Conservation (phyloP, 2,329 filamentous ascomycete species). For the Ustilaginoidea virens region DNA sequence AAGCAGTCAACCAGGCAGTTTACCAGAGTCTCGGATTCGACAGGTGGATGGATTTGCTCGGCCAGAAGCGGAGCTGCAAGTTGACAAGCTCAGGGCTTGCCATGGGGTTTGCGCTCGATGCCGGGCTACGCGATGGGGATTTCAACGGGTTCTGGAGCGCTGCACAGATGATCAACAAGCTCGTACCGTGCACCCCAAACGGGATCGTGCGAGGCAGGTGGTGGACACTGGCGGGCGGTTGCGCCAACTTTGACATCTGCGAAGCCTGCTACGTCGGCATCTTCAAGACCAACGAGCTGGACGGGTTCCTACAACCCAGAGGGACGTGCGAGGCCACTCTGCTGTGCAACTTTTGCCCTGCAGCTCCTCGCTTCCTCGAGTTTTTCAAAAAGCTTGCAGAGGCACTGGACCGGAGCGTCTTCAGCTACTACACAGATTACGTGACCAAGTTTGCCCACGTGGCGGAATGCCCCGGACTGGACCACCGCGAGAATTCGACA, state of each 20-base stretch:
- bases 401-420: constrained; percentile 16
- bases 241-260: constrained; percentile 14
- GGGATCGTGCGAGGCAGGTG: constrained; percentile 17
- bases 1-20: no score
- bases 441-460: constrained; percentile 15
- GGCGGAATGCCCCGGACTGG: constrained; percentile 14
- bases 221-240: constrained; percentile 15
- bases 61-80: constrained; percentile 11
- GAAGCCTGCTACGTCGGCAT: constrained; percentile 18
- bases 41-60: constrained; percentile 9
- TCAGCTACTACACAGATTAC: constrained; percentile 13
- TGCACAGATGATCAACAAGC: constrained; percentile 8
- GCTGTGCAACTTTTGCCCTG: constrained; percentile 16
- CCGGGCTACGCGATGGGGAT: constrained; percentile 11
- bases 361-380: constrained; percentile 10
- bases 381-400: constrained; percentile 14
- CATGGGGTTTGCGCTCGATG: constrained; percentile 11
- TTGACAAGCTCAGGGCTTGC: constrained; percentile 10
- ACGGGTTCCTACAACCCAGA: constrained; percentile 14
- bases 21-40: constrained; percentile 9
- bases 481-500: constrained; percentile 9
- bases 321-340: constrained; percentile 7
- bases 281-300: constrained; percentile 12
- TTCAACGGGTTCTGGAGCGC: constrained; percentile 14
- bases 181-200: constrained; percentile 12